Evolutionary conservation across 345 rosid genomes (phyloP).

Genomic region (Cardamine chenopodiifolia): DNA sequence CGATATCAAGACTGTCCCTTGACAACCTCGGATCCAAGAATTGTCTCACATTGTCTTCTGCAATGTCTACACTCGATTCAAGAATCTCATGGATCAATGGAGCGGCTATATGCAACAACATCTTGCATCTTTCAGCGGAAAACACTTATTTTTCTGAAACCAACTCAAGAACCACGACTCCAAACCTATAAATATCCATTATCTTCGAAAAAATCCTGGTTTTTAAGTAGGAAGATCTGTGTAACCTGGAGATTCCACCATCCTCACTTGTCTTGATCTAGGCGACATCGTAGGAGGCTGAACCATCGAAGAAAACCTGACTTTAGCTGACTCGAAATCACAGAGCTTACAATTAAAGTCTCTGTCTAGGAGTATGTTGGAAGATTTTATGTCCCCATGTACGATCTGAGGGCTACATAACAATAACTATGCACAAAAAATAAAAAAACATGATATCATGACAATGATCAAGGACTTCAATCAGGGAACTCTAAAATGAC

Average conservation of each 20-base stretch:
- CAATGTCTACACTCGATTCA: constrained; percentile 4
- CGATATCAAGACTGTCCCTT: constrained; percentile 47
- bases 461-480: constrained; percentile 2
- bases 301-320: constrained; percentile 77
- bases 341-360: constrained; percentile 71
- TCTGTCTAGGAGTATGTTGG: constrained; percentile 72
- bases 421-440: background rate
- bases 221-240: constrained; percentile 75
- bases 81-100: constrained; percentile 37
- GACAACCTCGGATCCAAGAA: constrained; percentile 60
- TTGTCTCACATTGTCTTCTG: constrained; percentile 35
- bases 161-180: constrained; percentile 74
- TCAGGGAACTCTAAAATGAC: background rate
- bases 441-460: background rate
- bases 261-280: constrained; percentile 51
- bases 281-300: constrained; percentile 40
- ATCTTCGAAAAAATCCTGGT: constrained; percentile 78
- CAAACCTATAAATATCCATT: constrained; percentile 81
- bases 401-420: too few species aligned
- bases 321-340: constrained; percentile 85
- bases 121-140: constrained; percentile 57
- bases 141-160: constrained; percentile 71
- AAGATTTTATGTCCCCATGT: constrained; percentile 80
- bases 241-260: constrained; percentile 86
- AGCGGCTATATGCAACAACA: constrained; percentile 50